phyloP scores from a whole-genome alignment of 2,329 filamentous ascomycete species.

The Trichoderma sp. region DNA sequence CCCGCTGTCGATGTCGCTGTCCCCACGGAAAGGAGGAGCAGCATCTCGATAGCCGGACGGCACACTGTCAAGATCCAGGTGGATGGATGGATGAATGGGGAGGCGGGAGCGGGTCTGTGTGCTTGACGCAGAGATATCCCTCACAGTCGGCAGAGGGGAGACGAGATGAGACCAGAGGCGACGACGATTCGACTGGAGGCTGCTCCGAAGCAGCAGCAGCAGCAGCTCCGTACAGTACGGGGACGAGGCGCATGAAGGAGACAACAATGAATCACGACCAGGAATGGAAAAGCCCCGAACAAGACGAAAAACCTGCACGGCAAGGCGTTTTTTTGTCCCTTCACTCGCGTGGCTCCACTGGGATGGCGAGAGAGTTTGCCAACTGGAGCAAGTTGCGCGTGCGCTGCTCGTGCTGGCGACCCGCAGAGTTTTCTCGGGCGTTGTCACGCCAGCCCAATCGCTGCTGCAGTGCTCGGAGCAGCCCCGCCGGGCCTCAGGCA shows the following conservation, averaged over 20 bases:
- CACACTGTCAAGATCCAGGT: slow-evolving; percentile 20
- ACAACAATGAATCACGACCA: not conserved
- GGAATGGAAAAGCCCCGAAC: not conserved
- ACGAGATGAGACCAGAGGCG: not conserved
- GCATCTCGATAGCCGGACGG: slow-evolving; percentile 26
- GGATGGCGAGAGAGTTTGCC: slow-evolving; percentile 20
- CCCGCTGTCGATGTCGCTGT: slow-evolving; percentile 7
- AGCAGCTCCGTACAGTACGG: not conserved
- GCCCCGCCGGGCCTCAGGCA: slow-evolving; percentile 33
- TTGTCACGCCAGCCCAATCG: not conserved
- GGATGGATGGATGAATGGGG: slow-evolving; percentile 8
- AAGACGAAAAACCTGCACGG: slow-evolving; percentile 16
- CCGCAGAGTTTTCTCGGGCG: not conserved
- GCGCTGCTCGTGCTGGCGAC: slow-evolving; percentile 21
- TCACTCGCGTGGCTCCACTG: slow-evolving; percentile 6
- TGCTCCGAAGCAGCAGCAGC: not conserved
- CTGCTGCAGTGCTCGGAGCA: slow-evolving; percentile 1
- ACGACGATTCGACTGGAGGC: not conserved
- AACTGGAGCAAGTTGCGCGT: not conserved
- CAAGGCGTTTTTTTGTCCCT: slow-evolving; percentile 16
- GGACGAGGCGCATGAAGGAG: not conserved
- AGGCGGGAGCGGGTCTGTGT: slow-evolving; percentile 17
- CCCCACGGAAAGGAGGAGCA: slow-evolving; percentile 12
- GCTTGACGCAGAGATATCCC: slow-evolving; percentile 3
- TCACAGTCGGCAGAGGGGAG: slow-evolving; percentile 14